Conservation (phyloP, 2,329 filamentous ascomycete species). For the Ceratocystis cacaofunesta region DNA sequence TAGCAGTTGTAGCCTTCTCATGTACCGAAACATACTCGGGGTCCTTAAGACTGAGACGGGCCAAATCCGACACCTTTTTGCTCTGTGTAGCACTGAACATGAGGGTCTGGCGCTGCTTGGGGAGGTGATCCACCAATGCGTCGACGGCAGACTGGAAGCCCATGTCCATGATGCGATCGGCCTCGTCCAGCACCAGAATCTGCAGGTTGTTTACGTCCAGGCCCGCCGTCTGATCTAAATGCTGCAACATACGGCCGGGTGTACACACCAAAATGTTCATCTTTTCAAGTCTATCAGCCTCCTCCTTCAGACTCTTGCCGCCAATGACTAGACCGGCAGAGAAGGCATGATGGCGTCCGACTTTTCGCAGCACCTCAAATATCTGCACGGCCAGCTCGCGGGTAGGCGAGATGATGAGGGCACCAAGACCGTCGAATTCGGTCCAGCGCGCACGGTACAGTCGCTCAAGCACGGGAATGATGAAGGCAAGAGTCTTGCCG, state of each 20-base stretch:
- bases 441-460: slow-evolving; percentile 82
- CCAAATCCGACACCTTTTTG: slow-evolving; percentile 82
- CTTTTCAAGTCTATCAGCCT: slow-evolving; percentile 65
- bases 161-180: slow-evolving; percentile 95
- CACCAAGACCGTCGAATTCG: slow-evolving; percentile 78
- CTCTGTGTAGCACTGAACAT: slow-evolving; percentile 96
- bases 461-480: slow-evolving; percentile 84
- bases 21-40: slow-evolving; percentile 94
- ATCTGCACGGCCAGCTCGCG: slow-evolving; percentile 93
- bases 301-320: slow-evolving; percentile 75
- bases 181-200: slow-evolving; percentile 87
- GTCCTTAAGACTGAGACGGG: slow-evolving; percentile 71
- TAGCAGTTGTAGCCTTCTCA: slow-evolving; percentile 63
- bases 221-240: slow-evolving; percentile 82
- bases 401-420: slow-evolving; percentile 84
- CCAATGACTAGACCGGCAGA: slow-evolving; percentile 89
- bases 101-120: slow-evolving; percentile 72
- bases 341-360: slow-evolving; percentile 78
- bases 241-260: slow-evolving; percentile 85
- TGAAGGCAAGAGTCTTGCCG: slow-evolving; percentile 87
- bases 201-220: slow-evolving; percentile 84
- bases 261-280: slow-evolving; percentile 99
- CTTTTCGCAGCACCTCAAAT: slow-evolving; percentile 81
- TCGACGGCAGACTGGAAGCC: slow-evolving; percentile 85
- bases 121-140: slow-evolving; percentile 82